Evolutionary conservation across 495 filamentous ascomycete genomes (phyloP).

Genomic region (Stereocaulon alpinum): DNA sequence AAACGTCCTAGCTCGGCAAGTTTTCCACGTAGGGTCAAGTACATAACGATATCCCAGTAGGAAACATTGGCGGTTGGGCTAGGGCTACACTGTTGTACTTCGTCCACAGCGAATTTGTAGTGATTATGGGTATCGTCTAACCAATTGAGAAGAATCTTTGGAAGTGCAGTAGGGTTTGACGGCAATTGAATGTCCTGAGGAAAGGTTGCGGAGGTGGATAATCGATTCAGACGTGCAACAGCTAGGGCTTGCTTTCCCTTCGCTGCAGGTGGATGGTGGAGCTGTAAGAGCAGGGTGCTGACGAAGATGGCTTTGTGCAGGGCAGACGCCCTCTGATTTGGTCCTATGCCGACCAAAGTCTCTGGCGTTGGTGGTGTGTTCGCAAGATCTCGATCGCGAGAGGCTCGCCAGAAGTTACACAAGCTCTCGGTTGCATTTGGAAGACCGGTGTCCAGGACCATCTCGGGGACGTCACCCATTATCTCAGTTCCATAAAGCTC

Average conservation of each 20-base stretch:
- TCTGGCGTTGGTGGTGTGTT: constrained; percentile 41
- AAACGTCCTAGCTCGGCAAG: constrained; percentile 51
- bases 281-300: constrained; percentile 55
- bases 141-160: constrained; percentile 71
- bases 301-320: constrained; percentile 67
- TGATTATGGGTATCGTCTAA: constrained; percentile 57
- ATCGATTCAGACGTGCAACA: constrained; percentile 16
- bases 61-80: constrained; percentile 60
- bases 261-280: constrained; percentile 55
- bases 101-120: constrained; percentile 46
- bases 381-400: constrained; percentile 35
- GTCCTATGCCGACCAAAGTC: constrained; percentile 47
- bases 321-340: constrained; percentile 44
- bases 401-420: constrained; percentile 46
- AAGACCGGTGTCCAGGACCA: constrained; percentile 44
- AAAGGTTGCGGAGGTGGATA: constrained; percentile 7
- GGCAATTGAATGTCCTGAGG: constrained; percentile 26
- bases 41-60: constrained; percentile 73
- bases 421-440: constrained; percentile 46
- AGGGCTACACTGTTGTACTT: constrained; percentile 50
- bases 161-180: constrained; percentile 41
- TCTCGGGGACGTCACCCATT: constrained; percentile 47
- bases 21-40: constrained; percentile 57
- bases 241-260: constrained; percentile 26
- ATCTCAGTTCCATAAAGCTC: constrained; percentile 32